Base-by-base conservation (phyloP, 1,139 yeast species). In the Kodamaea suecica region DNA sequence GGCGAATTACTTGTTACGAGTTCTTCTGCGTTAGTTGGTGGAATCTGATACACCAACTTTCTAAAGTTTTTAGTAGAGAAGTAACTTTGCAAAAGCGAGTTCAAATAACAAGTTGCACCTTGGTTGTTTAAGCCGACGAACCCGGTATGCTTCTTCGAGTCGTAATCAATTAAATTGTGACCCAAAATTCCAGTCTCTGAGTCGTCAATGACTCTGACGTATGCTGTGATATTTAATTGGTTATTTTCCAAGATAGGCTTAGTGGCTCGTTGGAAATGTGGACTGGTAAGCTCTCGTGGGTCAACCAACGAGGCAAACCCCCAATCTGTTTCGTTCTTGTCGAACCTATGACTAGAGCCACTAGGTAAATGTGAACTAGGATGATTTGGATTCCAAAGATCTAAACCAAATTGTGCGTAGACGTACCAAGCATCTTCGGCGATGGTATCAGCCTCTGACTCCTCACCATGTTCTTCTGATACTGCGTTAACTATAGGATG, bases 21-120 rank as follows among this genome's bases (percentile, higher is more conserved):
- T 25, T 25, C 28, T 25, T 25, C 28, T 23, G 26, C 26, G 6
- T 27, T 25, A 5, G 27, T 28, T 5, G 96, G 85, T 2, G 97
- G 97, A 39, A 92, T 90, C 49, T 81, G 80, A 56, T 87, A 90
- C 2, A 92, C 98, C 42, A 88, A 75, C 51, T 80, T 78, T 45
- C 97, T 75, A 61, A 92, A 92, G 24, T 70, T 66, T 45, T 80
- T 81, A 1, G 98, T 92, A 52, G 88, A 86, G 56, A 73, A 92
- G 50, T 94, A 84, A 15, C 96, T 85, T 57, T 92, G 98, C 38
- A 92, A 63, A 40, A 92, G 69, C 1, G 97, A 90, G 57, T 92
- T 92, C 53, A 92, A 75, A 57, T 92, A 92, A 57, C 99, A 92
- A 0, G 99, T 92, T 3, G 98, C 99, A 41, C 98, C 98, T 61